These are phyloP conservation scores for Trichoderma endophyticum DNA, from an alignment of 2,329 filamentous ascomycete genomes.

Conservation along the genomic window DNA sequence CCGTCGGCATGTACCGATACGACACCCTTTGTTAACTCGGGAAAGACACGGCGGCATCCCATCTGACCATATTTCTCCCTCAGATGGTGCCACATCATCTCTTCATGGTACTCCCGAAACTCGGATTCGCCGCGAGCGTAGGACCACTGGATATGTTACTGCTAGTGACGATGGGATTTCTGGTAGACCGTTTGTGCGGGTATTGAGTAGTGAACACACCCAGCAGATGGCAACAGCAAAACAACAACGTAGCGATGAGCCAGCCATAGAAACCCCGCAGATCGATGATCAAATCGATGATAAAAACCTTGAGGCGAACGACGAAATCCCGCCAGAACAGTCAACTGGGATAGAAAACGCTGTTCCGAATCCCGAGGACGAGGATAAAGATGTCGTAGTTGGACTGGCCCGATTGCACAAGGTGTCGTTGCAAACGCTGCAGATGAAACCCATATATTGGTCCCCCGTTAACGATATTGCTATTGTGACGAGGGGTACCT, in stretches of 20 bases:
- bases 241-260: neutral
- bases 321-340: conserved; percentile 17
- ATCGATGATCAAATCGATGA: neutral
- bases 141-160: conserved; percentile 24
- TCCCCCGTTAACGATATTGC: conserved; percentile 87
- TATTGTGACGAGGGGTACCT: conserved; percentile 79
- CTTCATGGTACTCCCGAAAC: conserved; percentile 20
- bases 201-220: conserved; percentile 36
- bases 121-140: conserved; percentile 26
- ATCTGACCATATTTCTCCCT: neutral
- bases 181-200: conserved; percentile 52
- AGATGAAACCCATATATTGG: conserved; percentile 99
- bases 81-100: neutral
- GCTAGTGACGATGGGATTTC: conserved; percentile 49
- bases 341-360: conserved; percentile 10
- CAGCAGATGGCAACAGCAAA: conserved; percentile 12
- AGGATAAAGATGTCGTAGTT: conserved; percentile 65
- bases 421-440: conserved; percentile 74
- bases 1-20: conserved; percentile 3
- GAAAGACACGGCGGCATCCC: neutral
- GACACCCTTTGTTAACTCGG: conserved; percentile 1
- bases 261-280: neutral
- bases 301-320: neutral
- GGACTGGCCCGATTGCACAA: conserved; percentile 87
- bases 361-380: conserved; percentile 23